These are phyloP conservation scores for Oxytropis ochrocephala DNA, from an alignment of 306 rosid genomes.

Conservation along the genomic window DNA sequence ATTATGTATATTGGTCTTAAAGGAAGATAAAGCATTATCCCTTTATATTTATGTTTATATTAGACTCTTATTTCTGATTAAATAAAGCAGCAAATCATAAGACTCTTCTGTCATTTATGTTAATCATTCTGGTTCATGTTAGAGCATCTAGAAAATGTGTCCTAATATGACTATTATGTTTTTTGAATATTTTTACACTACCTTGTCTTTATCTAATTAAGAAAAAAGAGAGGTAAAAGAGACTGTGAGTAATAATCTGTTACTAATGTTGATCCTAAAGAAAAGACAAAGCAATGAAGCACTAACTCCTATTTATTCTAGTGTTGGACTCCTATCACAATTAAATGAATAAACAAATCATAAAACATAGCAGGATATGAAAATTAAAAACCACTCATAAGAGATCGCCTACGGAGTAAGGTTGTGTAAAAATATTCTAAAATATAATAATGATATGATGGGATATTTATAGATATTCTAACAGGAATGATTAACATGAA, in stretches of 20 bases:
- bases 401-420: neutral
- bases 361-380: neutral
- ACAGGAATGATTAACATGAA: neutral
- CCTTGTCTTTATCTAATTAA: neutral
- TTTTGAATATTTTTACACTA: neutral
- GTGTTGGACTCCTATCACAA: neutral
- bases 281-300: neutral
- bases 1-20: neutral
- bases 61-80: neutral
- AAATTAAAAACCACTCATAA: neutral
- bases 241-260: neutral
- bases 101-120: neutral
- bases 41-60: too few relatives aligned
- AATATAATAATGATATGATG: neutral
- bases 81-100: neutral
- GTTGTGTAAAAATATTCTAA: neutral
- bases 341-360: neutral
- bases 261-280: neutral
- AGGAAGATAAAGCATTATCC: too few relatives aligned
- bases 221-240: neutral
- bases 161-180: neutral
- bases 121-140: neutral
- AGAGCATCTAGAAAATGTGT: neutral
- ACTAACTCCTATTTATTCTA: neutral
- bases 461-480: neutral